Conservation (phyloP, 257 asterid genomes). For the Solanum sejunctum region DNA sequence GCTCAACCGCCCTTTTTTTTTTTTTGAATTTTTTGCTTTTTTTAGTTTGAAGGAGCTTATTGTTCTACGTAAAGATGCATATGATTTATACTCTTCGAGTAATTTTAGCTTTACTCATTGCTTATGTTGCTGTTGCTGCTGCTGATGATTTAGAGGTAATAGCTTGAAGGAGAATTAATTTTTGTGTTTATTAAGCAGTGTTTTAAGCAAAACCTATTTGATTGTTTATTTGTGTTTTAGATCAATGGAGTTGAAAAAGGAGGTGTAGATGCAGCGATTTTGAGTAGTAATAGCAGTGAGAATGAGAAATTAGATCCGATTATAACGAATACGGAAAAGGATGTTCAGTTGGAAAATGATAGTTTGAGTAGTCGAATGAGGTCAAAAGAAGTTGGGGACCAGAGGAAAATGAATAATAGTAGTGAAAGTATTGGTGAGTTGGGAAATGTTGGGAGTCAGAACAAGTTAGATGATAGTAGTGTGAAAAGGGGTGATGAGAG, state of each 20-base stretch:
- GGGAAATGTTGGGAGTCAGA: neutral
- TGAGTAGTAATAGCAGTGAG: slow-evolving; percentile 9
- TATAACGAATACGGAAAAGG: slow-evolving; percentile 2
- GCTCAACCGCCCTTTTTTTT: too few species aligned
- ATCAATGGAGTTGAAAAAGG: slow-evolving; percentile 8
- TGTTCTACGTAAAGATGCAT: slow-evolving; percentile 23
- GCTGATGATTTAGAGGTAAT: slow-evolving; percentile 42
- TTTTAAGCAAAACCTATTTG: neutral
- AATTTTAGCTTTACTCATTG: slow-evolving; percentile 21
- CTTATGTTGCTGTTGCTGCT: slow-evolving; percentile 9
- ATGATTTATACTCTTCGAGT: slow-evolving; percentile 11
- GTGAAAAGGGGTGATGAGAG: neutral
- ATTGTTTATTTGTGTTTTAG: neutral
- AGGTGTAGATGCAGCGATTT: slow-evolving; percentile 3
- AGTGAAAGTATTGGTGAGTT: neutral
- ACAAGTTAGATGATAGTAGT: neutral
- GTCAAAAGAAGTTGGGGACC: slow-evolving; percentile 2
- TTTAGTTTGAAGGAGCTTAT: neutral
- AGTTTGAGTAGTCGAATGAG: slow-evolving; percentile 10
- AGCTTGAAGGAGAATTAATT: neutral
- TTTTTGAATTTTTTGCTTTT: too few species aligned
- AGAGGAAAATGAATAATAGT: neutral
- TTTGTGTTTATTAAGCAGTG: neutral
- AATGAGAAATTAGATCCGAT: slow-evolving; percentile 18
- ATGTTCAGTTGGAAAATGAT: slow-evolving; percentile 2